phyloP scores from a whole-genome alignment of 177 flowering plant genomes.

The Vitis hybrid region DNA sequence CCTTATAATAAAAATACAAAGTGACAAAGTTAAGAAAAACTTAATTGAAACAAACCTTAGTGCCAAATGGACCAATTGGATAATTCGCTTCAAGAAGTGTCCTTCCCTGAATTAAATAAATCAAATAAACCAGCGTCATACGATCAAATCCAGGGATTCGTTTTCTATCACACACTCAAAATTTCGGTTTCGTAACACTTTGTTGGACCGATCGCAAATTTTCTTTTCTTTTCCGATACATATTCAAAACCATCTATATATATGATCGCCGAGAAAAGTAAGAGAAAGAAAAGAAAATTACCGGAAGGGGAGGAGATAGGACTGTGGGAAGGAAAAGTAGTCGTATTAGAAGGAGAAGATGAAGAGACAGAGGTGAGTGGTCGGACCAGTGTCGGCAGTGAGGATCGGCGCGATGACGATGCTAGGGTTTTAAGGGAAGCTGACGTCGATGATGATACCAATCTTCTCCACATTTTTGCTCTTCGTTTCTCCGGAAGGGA shows the following conservation, averaged over 20 bases:
- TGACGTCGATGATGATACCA: neutral
- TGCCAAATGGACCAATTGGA: conserved; percentile 73
- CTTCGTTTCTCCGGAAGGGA: too few species aligned
- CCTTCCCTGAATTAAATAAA: conserved; percentile 36
- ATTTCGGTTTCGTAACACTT: too few species aligned
- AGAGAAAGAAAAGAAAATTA: too few species aligned
- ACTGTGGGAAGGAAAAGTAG: conserved; percentile 1
- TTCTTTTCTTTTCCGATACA: too few species aligned
- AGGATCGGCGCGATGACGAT: neutral
- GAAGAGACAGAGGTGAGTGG: neutral
- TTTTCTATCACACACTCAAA: too few species aligned
- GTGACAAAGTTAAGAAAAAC: neutral
- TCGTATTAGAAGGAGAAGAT: neutral
- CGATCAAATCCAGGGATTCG: too few species aligned
- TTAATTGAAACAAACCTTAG: conserved; percentile 49
- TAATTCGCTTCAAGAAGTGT: conserved; percentile 41
- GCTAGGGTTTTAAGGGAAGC: neutral
- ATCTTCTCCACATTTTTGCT: conserved; percentile 1
- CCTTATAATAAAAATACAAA: too few species aligned
- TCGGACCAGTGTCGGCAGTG: neutral
- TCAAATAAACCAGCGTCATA: neutral
- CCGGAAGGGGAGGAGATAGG: neutral
- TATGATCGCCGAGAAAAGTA: too few species aligned
- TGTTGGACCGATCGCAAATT: too few species aligned
- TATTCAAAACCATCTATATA: too few species aligned